phyloP scores from a whole-genome alignment of 768 basidiomycete species.

The Termitomyces sp. region DNA sequence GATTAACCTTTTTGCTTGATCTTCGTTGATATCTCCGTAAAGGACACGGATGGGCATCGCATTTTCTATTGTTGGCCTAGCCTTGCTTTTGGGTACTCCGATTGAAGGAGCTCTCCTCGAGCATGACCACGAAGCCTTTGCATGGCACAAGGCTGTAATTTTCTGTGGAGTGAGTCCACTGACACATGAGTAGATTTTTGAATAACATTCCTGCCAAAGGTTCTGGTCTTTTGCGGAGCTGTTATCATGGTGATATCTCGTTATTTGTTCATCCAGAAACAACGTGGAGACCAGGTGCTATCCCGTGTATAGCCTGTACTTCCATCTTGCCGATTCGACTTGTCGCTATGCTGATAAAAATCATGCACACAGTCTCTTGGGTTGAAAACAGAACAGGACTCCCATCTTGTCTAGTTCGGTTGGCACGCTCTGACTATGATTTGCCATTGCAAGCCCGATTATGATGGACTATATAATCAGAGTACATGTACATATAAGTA shows the following conservation, averaged over 20 bases:
- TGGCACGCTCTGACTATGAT: background rate
- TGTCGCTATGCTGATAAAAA: background rate
- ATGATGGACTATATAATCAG: background rate
- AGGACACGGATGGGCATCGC: constrained; percentile 46
- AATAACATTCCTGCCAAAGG: constrained; percentile 3
- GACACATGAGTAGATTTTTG: background rate
- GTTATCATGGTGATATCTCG: constrained; percentile 14
- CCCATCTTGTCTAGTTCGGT: background rate
- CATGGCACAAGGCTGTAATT: constrained; percentile 33
- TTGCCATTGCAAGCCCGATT: background rate
- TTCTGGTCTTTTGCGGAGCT: constrained; percentile 14
- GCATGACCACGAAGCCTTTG: constrained; percentile 14
- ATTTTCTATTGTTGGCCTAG: constrained; percentile 39
- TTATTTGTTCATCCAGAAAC: constrained; percentile 13
- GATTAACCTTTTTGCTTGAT: background rate
- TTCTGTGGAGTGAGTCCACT: constrained; percentile 33
- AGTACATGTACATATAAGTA: background rate
- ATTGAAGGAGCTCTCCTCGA: constrained; percentile 42
- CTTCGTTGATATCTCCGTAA: background rate
- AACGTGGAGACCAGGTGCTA: background rate
- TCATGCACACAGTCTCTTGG: background rate
- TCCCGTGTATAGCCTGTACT: constrained; percentile 5
- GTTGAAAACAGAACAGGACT: background rate
- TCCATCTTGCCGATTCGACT: background rate
- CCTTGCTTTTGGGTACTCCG: constrained; percentile 42